Base-by-base conservation (phyloP, 2,329 filamentous ascomycete genomes). In the Chrysosporium keratinophilum region DNA sequence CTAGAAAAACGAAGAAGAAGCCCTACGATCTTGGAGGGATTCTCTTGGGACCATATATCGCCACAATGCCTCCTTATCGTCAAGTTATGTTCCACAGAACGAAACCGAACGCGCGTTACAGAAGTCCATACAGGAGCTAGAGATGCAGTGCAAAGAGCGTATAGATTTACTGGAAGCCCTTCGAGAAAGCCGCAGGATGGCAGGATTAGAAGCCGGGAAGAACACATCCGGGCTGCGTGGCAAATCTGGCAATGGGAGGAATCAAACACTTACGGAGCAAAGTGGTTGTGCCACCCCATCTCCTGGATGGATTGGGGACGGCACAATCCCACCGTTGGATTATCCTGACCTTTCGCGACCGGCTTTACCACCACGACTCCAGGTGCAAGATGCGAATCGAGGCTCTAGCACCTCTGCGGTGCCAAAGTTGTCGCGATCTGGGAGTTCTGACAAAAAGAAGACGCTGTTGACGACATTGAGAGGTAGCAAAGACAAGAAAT, bases 141-240 rank as follows among this genome's bases (percentile, higher is more conserved):
- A 97, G 66, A 68, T 90, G 58, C 91, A 96, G 70, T 96, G 90
- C 70, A 91, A 93, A 68, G 91, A 97, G 70, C 81, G 90, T 47
- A 88, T 96, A 49, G 88, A 95, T 66, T 75, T 97, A 34, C 77
- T 97, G 5, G 85, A 93, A 65, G 85, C 90, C 5, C 73, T 97
- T 54, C 81, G 83, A 57, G 75, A 85, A 59, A 85, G 81, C 62
- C 73, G 80, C 33, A 72, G 77, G 57, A 80, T 82, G 45, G 73
- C 73, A 7, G 71, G 70, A 62, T 64, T 74, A 57, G 67, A 71
- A 31, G 62, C 28, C 50, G 52, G 48, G 14, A 37, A 40, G 19
- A 44, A 11, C 39, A 56, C 48, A 48, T 46, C 54, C 51, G 59
- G 28, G 50, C 61, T n/a, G 52, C 57, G 33, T 56, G 59, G 59